phyloP scores from a whole-genome alignment of 352 stramenopile genomes.

The Pythium phragmiticola region DNA sequence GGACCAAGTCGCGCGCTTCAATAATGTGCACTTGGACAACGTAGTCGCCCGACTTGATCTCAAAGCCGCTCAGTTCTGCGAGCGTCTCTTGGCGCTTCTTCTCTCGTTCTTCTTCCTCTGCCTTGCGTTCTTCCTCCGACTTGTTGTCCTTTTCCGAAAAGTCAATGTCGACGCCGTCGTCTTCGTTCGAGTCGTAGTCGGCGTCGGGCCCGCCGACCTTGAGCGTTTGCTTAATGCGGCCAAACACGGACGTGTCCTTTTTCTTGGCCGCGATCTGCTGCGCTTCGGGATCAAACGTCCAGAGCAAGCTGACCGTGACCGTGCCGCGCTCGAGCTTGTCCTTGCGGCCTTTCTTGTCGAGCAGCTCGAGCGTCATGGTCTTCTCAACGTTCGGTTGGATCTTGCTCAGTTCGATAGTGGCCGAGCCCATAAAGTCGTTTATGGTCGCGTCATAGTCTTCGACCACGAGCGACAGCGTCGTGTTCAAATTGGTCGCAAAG shows the following conservation, averaged over 20 bases:
- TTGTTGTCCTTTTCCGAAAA: conserved; percentile 47
- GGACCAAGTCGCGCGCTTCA: conserved; percentile 85
- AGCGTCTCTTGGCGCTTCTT: conserved; percentile 77
- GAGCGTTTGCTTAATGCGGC: conserved; percentile 32
- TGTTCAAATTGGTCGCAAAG: conserved; percentile 54
- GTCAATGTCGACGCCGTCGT: conserved; percentile 70
- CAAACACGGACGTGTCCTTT: conserved; percentile 63
- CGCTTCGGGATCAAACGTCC: conserved; percentile 51
- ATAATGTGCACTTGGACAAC: conserved; percentile 90
- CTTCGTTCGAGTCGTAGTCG: conserved; percentile 71
- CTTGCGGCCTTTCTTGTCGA: conserved; percentile 63
- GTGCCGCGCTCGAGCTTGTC: conserved; percentile 63
- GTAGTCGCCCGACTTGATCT: conserved; percentile 89
- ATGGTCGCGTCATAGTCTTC: conserved; percentile 77
- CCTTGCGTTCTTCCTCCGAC: conserved; percentile 64
- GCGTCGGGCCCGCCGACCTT: conserved; percentile 61
- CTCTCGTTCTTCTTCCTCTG: conserved; percentile 65
- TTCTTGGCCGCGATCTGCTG: conserved; percentile 68
- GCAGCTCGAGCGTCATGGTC: conserved; percentile 52
- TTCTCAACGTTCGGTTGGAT: conserved; percentile 55
- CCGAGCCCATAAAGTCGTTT: conserved; percentile 82
- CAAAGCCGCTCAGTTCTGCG: conserved; percentile 72
- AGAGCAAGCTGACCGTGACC: conserved; percentile 54
- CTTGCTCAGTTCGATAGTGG: conserved; percentile 52
- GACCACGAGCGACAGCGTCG: conserved; percentile 50